A percentile compares a stretch with the other conserved stretches of the same genome.
Evolutionary conservation across 179 eudicot genomes (phyloP).

Genomic region (Beta macrorhiza): DNA sequence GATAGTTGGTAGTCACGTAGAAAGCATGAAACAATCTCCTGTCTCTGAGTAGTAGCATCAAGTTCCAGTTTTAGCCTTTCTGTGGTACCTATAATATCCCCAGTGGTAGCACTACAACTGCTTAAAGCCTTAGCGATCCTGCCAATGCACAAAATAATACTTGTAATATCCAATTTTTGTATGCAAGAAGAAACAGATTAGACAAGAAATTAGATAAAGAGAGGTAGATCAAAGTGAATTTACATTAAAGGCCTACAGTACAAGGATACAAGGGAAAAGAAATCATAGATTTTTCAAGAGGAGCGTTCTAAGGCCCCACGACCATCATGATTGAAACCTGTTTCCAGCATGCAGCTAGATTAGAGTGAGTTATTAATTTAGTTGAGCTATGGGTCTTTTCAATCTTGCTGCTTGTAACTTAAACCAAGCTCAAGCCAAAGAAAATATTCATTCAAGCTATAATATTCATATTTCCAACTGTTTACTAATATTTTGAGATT

Average conservation of each 20-base stretch:
- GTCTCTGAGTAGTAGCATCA: constrained; percentile 88
- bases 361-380: background rate
- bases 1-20: constrained; percentile 97
- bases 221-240: background rate
- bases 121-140: constrained; percentile 81
- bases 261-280: background rate
- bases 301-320: background rate
- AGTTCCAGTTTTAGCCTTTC: constrained; percentile 95
- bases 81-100: constrained; percentile 93
- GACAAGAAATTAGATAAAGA: background rate
- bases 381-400: background rate
- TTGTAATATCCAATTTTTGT: background rate
- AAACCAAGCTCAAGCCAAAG: background rate
- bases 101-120: constrained; percentile 84
- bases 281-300: background rate
- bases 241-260: background rate
- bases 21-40: constrained; percentile 89
- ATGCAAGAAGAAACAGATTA: background rate
- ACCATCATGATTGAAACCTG: too few species aligned
- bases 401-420: background rate
- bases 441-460: too few species aligned
- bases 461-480: too few species aligned
- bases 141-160: constrained; percentile 32
- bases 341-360: background rate
- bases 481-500: too few species aligned